Percentiles rank a stretch among this genome's conserved stretches.
phyloP scores from a whole-genome alignment of 768 basidiomycete species.

The Trichaptum fuscoviolaceum region DNA sequence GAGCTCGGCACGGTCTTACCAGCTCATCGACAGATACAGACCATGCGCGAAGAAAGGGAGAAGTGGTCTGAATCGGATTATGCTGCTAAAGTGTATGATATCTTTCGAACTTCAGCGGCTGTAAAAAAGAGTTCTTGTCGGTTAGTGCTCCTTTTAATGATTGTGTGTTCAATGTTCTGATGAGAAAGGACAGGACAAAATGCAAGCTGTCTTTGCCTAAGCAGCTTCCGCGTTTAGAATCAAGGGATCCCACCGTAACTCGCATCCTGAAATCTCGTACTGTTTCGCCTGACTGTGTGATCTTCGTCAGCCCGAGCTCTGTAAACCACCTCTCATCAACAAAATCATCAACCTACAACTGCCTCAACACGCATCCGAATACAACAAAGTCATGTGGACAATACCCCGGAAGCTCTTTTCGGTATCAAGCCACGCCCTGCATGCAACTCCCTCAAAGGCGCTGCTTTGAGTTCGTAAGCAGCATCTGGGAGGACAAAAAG shows the following conservation, averaged over 20 bases:
- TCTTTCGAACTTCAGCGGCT: conserved; percentile 39
- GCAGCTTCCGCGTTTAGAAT: conserved; percentile 25
- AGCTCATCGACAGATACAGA: conserved; percentile 39
- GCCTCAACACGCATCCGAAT: conserved; percentile 36
- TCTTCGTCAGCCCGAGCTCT: conserved; percentile 37
- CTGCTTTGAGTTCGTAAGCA: conserved; percentile 49
- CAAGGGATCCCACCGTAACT: conserved; percentile 22
- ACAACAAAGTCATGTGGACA: conserved; percentile 31
- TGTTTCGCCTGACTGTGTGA: conserved; percentile 43
- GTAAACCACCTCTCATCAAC: conserved; percentile 39
- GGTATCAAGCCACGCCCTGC: conserved; percentile 46
- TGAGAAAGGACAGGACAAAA: conserved; percentile 34
- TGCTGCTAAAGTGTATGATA: conserved; percentile 51
- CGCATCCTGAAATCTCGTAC: conserved; percentile 43
- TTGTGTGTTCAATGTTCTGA: conserved; percentile 9
- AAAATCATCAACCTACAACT: conserved; percentile 41
- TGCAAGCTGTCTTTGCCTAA: conserved; percentile 44
- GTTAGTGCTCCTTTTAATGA: conserved; percentile 35
- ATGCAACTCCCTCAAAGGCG: conserved; percentile 39
- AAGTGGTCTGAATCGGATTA: conserved; percentile 53
- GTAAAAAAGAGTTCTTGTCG: conserved; percentile 36
- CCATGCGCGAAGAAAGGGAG: conserved; percentile 40
- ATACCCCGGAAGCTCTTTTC: conserved; percentile 41
- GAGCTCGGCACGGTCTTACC: conserved; percentile 36
- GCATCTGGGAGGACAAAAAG: conserved; percentile 60